Evolutionary conservation across 257 asterid species (phyloP), one percentile per base, ranked within the genome.

Genomic region (Fraxinus cuspidata): DNA sequence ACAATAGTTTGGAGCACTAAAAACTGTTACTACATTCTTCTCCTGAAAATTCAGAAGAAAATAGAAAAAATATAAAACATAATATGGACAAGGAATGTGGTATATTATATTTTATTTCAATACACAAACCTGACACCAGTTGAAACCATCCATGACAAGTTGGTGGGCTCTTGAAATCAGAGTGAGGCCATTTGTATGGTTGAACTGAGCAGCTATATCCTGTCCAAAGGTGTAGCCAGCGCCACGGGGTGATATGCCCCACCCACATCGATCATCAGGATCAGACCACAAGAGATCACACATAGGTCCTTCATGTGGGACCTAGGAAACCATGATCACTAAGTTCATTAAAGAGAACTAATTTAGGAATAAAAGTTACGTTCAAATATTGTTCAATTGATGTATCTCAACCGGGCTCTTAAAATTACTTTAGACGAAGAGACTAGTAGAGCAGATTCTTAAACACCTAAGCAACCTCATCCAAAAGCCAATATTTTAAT

Each of bases 281-380:
- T 94, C 98, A 19, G 98, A 94, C 97, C 98, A 94, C 77, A 94
- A 86, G 60, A 94, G 94, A 83, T 94, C 98, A 23, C 98, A 94
- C 98, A 94, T 94, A 9, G 98, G 97, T 65, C 98, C 98, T 89
- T 94, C 98, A 42, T 94, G 97, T 67, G 98, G 97, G 56, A 94
- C 98, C 98, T 94, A 79, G 69, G 67, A 72, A 83, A 71, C 78
- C 65, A 83, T 23, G 80, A 60, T 66, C 76, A 78, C 47, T 56
- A 74, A 71, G 70, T 40, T 23, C 66, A 78, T 77, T 31, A 56
- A 74, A 34, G 51, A 60, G 74, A 69, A 49, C 51, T 70, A 74
- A 31, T 37, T 64, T 71, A 13, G 71, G 25, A 72, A 53, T 51
- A 51, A 18, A 21, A 56, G 65, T 56, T n/a, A 0, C 5, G 0